Base-by-base conservation (phyloP, 1,139 yeast genomes). In the Debaryomyces robertsiae region DNA sequence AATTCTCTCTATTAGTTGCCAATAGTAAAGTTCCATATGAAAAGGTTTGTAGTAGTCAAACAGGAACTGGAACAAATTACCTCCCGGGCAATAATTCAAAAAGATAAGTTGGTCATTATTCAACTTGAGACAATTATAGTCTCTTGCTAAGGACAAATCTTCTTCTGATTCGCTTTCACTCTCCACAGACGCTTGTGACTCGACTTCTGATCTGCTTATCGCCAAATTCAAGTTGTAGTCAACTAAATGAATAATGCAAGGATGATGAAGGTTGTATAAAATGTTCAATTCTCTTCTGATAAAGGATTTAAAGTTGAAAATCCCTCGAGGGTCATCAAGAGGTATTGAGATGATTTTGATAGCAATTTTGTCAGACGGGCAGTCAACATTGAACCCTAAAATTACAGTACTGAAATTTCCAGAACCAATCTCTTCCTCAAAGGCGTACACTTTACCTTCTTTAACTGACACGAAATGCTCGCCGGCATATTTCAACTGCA, bases 21-120 rank as follows among this genome's bases (percentile, higher is more conserved):
- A 72, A 30, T 70, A 70, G 4, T 44, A 57, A 30, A 77, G 45
- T 22, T 41, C 39, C 10, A 43, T 41, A 34, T 51, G 45, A n/a
- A 17, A 18, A 6, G 29, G 10, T 13, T 45, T 40, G 44, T 53
- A 51, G 48, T 72, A 54, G n/a, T 63, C 57, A 3, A 78, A 60
- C 4, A 85, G 75, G 43, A 87, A 76, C 30, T 81, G 82, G 53
- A 83, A 82, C 32, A 93, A 61, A 55, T 89, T 95, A 1, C 98
- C 97, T 2, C 98, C 97, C 9, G 69, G 64, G 55, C 91, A 86
- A 57, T 77, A 87, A 2, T 90, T 88, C 52, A 90, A 69, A 36
- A 85, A 84, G 58, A 90, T 74, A 25, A 79, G 67, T 59, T 68
- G 79, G 38, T 65, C 61, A 37, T 57, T 58, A 36, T 55, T 50